These are phyloP conservation scores for Pythium periplocum DNA, from an alignment of 352 stramenopile genomes.

Conservation along the genomic window DNA sequence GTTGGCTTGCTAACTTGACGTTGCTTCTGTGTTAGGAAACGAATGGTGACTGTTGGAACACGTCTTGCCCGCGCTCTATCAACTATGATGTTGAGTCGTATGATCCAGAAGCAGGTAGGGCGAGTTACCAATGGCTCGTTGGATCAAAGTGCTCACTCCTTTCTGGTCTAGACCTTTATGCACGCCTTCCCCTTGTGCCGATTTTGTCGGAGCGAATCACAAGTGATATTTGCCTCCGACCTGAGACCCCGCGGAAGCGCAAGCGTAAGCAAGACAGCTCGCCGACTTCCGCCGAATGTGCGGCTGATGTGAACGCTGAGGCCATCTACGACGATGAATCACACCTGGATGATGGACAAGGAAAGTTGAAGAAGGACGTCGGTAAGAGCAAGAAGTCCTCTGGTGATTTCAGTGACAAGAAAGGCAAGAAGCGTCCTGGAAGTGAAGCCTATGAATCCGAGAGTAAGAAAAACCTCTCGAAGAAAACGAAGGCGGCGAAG, in stretches of 20 bases:
- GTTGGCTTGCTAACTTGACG: constrained; percentile 7
- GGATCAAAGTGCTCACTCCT: background rate
- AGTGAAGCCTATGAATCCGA: too few species aligned
- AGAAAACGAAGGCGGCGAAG: too few species aligned
- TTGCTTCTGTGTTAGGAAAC: constrained; percentile 29
- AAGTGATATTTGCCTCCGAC: constrained; percentile 29
- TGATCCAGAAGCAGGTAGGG: constrained; percentile 26
- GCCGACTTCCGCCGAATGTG: constrained; percentile 4
- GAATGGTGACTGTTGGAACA: constrained; percentile 72
- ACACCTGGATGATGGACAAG: too few species aligned
- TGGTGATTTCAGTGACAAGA: constrained; percentile 23
- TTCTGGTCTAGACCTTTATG: constrained; percentile 27
- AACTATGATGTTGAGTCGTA: constrained; percentile 63
- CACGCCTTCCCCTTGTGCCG: constrained; percentile 47
- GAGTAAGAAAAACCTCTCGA: too few species aligned
- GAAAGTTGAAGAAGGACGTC: constrained; percentile 33
- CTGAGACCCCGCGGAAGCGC: constrained; percentile 43
- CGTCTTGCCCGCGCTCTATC: constrained; percentile 55
- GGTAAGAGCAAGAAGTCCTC: constrained; percentile 26
- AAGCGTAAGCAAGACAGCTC: constrained; percentile 27
- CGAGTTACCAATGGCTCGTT: background rate
- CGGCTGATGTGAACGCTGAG: too few species aligned
- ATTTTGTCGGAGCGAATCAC: constrained; percentile 53
- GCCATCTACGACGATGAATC: too few species aligned
- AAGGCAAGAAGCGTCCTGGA: constrained; percentile 24